These are phyloP conservation scores for Tylopilus subfusipes DNA, from an alignment of 768 basidiomycete genomes.

Conservation along the genomic window DNA sequence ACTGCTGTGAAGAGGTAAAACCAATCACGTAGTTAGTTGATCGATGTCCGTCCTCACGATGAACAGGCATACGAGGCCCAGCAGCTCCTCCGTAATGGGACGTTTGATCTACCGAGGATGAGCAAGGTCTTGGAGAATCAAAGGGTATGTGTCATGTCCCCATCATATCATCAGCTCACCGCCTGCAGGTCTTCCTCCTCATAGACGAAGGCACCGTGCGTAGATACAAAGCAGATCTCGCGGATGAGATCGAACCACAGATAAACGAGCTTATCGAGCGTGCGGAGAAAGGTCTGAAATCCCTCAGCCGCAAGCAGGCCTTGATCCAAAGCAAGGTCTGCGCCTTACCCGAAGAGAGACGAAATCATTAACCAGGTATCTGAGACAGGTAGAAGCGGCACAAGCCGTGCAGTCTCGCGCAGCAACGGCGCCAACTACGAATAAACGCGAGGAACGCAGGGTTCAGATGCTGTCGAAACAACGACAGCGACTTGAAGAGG, in stretches of 20 bases:
- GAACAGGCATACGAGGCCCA: constrained; percentile 65
- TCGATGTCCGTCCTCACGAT: not conserved
- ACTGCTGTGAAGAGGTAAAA: constrained; percentile 74
- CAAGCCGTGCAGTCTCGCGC: constrained; percentile 39
- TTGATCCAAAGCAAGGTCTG: constrained; percentile 61
- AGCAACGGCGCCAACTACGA: constrained; percentile 47
- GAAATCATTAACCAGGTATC: not conserved
- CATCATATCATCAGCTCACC: constrained; percentile 3
- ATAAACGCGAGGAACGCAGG: constrained; percentile 65
- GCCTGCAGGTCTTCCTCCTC: constrained; percentile 65
- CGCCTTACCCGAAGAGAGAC: not conserved
- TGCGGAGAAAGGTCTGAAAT: constrained; percentile 64
- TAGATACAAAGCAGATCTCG: constrained; percentile 70
- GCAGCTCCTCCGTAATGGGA: constrained; percentile 63
- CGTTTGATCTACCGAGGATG: constrained; percentile 70
- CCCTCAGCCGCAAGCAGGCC: constrained; percentile 59
- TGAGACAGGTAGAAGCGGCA: constrained; percentile 52
- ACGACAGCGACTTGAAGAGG: constrained; percentile 62
- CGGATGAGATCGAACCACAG: constrained; percentile 78
- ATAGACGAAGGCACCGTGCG: constrained; percentile 70
- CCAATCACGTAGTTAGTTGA: not conserved
- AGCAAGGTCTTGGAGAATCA: constrained; percentile 63
- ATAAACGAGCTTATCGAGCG: constrained; percentile 70
- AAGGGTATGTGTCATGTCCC: constrained; percentile 40
- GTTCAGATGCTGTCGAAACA: constrained; percentile 64